Conservation (phyloP, 164 flowering plant genomes). For the Paratinospora sagittata region DNA sequence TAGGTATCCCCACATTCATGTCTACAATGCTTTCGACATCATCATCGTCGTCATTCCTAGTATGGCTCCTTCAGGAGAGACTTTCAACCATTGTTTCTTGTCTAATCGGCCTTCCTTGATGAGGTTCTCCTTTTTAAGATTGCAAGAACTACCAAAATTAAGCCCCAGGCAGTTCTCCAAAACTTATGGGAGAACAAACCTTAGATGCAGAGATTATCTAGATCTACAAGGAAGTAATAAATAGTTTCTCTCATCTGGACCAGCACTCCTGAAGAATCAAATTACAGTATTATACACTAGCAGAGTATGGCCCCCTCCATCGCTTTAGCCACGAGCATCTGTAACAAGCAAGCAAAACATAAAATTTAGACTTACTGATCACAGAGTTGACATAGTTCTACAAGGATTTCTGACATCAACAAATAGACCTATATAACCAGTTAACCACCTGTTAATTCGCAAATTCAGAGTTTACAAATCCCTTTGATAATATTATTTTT, state of each 20-base stretch:
- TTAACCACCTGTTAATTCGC: too few species aligned
- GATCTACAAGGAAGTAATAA: conserved; percentile 17
- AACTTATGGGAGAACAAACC: neutral
- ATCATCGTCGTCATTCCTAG: neutral
- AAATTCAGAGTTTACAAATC: too few species aligned
- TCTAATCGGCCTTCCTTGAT: neutral
- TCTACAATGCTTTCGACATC: neutral
- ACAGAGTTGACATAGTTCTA: neutral
- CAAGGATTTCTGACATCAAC: neutral
- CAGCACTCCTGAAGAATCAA: conserved; percentile 1
- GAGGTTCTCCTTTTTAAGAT: neutral
- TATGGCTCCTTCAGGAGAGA: neutral
- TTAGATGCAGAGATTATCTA: conserved; percentile 4
- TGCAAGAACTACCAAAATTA: neutral
- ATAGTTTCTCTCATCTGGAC: conserved; percentile 13
- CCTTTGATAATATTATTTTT: too few species aligned
- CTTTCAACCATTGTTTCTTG: neutral
- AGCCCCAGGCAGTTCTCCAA: neutral
- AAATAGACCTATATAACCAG: too few species aligned
- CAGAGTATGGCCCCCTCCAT: neutral
- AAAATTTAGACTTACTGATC: neutral
- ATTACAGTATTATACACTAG: neutral
- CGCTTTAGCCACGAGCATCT: neutral
- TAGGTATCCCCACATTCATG: neutral
- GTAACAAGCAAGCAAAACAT: neutral